A percentile compares a stretch with the other conserved stretches of the same genome.
phyloP scores from a whole-genome alignment of 2,329 filamentous ascomycete genomes.

The Diplodia sapinea region DNA sequence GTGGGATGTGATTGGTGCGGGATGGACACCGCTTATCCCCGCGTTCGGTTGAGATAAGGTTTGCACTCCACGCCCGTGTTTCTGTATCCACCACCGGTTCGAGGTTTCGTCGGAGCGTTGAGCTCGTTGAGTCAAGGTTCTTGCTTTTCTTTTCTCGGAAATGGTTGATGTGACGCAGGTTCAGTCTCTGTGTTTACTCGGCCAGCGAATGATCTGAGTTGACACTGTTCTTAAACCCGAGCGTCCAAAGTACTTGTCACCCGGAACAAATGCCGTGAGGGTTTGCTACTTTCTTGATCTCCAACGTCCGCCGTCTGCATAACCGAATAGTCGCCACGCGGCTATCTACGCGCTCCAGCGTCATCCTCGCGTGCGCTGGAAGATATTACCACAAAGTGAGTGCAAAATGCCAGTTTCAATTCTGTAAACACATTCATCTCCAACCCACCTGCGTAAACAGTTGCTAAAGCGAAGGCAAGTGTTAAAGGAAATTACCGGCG shows the following conservation, averaged over 20 bases:
- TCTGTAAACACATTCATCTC: neutral
- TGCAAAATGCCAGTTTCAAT: neutral
- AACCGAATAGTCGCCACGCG: neutral
- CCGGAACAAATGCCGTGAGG: neutral
- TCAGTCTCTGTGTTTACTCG: neutral
- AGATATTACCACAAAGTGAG: neutral
- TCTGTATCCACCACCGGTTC: neutral
- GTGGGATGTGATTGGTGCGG: constrained; percentile 6
- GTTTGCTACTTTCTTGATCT: neutral
- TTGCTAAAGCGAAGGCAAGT: too few species aligned
- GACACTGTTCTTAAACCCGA: neutral
- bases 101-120: neutral
- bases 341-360: neutral
- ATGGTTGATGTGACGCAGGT: neutral
- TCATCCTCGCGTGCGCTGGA: neutral
- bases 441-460: neutral
- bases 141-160: neutral
- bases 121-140: neutral
- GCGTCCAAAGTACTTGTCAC: neutral
- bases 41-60: constrained; percentile 3
- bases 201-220: neutral
- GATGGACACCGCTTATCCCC: neutral
- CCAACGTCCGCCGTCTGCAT: neutral
- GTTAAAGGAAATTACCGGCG: too few species aligned
- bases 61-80: neutral